A percentile compares a stretch with the other conserved stretches of the same genome.
phyloP scores from a whole-genome alignment of 208 protist genomes.

The Leishmania tarentolae region DNA sequence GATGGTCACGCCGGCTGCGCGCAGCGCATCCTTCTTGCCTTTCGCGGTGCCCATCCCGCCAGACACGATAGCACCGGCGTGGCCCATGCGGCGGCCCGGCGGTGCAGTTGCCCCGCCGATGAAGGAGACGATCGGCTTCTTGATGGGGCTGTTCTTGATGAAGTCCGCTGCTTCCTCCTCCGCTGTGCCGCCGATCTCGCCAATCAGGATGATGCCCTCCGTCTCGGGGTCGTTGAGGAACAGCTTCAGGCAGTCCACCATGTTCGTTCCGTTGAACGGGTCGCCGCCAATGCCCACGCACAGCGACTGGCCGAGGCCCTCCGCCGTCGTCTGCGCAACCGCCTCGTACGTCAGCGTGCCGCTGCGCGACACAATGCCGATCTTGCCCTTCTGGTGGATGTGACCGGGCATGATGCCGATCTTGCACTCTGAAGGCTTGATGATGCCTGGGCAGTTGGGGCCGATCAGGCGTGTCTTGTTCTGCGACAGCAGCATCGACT shows the following conservation, averaged over 20 bases:
- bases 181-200: constrained; percentile 98
- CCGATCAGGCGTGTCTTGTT: constrained; percentile 97
- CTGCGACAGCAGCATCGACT: constrained; percentile 91
- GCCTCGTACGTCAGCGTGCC: constrained; percentile 99
- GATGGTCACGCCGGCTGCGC: constrained; percentile 92
- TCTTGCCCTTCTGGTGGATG: constrained; percentile 98
- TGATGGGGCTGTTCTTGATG: constrained; percentile 93
- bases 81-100: constrained; percentile 96
- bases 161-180: constrained; percentile 99
- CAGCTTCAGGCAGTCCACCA: constrained; percentile 97
- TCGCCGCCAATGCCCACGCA: constrained; percentile 99
- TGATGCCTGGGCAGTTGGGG: constrained; percentile 99
- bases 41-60: constrained; percentile 94
- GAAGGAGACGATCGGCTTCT: constrained; percentile 98
- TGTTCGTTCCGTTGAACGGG: constrained; percentile 99
- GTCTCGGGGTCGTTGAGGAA: constrained; percentile 98
- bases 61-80: constrained; percentile 98
- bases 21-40: constrained; percentile 95
- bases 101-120: constrained; percentile 99
- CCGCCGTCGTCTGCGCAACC: constrained; percentile 97
- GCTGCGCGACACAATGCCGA: constrained; percentile 99
- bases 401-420: constrained; percentile 99
- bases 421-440: constrained; percentile 98
- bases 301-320: constrained; percentile 95
- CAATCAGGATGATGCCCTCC: constrained; percentile 98